A percentile compares a stretch with the other conserved stretches of the same genome.
Evolutionary conservation across 208 protist genomes (phyloP).

Genomic region (Wallacemonas rigidus): DNA sequence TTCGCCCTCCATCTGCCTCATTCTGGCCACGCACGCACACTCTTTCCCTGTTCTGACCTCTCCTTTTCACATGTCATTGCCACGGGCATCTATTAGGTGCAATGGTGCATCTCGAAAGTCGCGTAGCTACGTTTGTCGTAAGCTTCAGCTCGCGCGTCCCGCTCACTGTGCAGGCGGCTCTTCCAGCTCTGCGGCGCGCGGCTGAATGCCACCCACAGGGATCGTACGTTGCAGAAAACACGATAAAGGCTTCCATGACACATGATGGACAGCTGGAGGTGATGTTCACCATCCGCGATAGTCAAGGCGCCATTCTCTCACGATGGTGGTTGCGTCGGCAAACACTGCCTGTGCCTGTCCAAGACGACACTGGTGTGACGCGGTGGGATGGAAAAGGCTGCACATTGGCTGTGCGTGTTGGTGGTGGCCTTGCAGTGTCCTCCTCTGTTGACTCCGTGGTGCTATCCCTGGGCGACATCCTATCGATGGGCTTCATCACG

Average conservation of each 20-base stretch:
- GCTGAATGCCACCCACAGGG: constrained; percentile 18
- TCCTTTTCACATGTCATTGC: too few species aligned
- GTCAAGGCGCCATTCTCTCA: constrained; percentile 13
- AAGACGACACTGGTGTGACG: neutral
- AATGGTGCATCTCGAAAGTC: too few species aligned
- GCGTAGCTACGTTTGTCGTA: constrained; percentile 1
- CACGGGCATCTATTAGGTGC: too few species aligned
- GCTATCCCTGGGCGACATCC: constrained; percentile 27
- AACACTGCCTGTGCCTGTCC: constrained; percentile 12
- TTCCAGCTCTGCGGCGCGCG: constrained; percentile 8
- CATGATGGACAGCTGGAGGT: neutral
- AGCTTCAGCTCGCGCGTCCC: constrained; percentile 1
- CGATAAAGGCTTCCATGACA: neutral
- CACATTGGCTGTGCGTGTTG: neutral
- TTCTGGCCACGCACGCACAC: too few species aligned
- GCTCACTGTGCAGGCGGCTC: constrained; percentile 14
- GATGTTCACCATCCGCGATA: constrained; percentile 21
- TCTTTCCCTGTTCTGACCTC: too few species aligned
- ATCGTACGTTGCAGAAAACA: constrained; percentile 19
- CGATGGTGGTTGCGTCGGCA: constrained; percentile 32
- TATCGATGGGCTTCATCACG: constrained; percentile 25
- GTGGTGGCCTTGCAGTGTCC: neutral
- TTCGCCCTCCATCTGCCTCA: too few species aligned
- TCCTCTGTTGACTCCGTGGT: neutral
- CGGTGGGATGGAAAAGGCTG: neutral